A percentile compares a stretch with the other conserved stretches of the same genome.
phyloP scores from a whole-genome alignment of 2,329 filamentous ascomycete genomes.

The Didymella pomorum region DNA sequence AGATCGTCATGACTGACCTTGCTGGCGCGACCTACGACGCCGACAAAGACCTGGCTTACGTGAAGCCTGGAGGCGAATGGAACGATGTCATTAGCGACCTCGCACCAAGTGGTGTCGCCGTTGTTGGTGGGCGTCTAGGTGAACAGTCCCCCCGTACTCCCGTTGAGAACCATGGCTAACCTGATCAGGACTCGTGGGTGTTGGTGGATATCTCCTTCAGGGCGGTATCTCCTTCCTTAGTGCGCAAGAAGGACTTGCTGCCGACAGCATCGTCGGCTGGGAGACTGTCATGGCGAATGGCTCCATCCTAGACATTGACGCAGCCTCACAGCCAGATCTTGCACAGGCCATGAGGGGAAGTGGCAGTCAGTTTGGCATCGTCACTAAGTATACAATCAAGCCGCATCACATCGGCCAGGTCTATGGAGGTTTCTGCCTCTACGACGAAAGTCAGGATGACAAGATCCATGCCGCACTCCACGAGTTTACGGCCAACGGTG shows the following conservation, averaged over 20 bases:
- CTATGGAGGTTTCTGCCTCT: conserved; percentile 52
- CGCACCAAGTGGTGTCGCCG: conserved; percentile 46
- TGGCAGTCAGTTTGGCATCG: conserved; percentile 39
- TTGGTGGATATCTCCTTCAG: conserved; percentile 31
- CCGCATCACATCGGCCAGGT: conserved; percentile 41
- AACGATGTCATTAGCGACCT: conserved; percentile 50
- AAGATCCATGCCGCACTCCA: conserved; percentile 48
- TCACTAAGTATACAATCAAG: conserved; percentile 36
- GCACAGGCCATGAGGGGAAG: conserved; percentile 45
- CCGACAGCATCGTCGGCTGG: conserved; percentile 47
- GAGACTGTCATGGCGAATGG: conserved; percentile 46
- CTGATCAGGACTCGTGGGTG: conserved; percentile 30
- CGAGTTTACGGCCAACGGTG: conserved; percentile 39
- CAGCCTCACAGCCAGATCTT: conserved; percentile 40
- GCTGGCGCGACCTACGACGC: conserved; percentile 48
- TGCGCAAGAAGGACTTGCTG: conserved; percentile 36
- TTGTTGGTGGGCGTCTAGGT: conserved; percentile 39
- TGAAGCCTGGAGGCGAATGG: conserved; percentile 53
- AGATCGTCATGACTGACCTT: conserved; percentile 49
- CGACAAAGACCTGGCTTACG: conserved; percentile 46
- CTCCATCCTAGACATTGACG: conserved; percentile 36
- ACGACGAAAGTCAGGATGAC: conserved; percentile 36
- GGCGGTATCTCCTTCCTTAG: conserved; percentile 37
- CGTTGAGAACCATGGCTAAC: neutral
- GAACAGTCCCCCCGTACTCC: neutral